These are phyloP conservation scores for Physocladia obscura DNA, from an alignment of 192 early-diverging fungal species.

Conservation along the genomic window DNA sequence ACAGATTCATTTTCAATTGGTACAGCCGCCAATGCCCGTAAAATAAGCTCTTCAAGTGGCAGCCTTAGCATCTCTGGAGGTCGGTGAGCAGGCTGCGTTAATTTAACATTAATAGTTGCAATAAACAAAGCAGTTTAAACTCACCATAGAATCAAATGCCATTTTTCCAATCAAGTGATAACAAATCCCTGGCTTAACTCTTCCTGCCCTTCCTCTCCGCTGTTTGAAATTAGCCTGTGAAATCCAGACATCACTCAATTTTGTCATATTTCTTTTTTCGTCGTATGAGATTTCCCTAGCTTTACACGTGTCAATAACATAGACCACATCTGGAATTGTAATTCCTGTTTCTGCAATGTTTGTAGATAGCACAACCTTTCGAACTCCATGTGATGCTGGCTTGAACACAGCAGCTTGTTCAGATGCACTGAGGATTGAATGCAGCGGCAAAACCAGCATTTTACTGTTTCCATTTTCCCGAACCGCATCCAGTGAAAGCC, in stretches of 20 bases:
- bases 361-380: slow-evolving; percentile 74
- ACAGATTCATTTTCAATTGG: slow-evolving; percentile 4
- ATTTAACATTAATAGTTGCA: not conserved
- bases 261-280: slow-evolving; percentile 57
- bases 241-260: slow-evolving; percentile 61
- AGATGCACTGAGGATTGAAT: slow-evolving; percentile 58
- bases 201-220: slow-evolving; percentile 81
- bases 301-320: slow-evolving; percentile 73
- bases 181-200: slow-evolving; percentile 73
- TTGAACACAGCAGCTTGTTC: slow-evolving; percentile 74
- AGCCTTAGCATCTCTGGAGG: slow-evolving; percentile 77
- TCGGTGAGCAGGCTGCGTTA: slow-evolving; percentile 36
- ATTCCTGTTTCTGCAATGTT: slow-evolving; percentile 81
- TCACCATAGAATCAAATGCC: slow-evolving; percentile 49
- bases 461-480: slow-evolving; percentile 38
- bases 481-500: slow-evolving; percentile 37
- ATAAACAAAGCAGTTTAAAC: slow-evolving; percentile 7
- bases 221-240: slow-evolving; percentile 68
- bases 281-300: slow-evolving; percentile 67
- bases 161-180: slow-evolving; percentile 68
- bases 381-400: slow-evolving; percentile 39
- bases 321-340: slow-evolving; percentile 67
- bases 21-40: slow-evolving; percentile 4
- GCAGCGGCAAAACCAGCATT: slow-evolving; percentile 53
- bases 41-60: slow-evolving; percentile 75